These are phyloP conservation scores for Penicillium sp. DNA, from an alignment of 2,329 filamentous ascomycete genomes.

Conservation along the genomic window DNA sequence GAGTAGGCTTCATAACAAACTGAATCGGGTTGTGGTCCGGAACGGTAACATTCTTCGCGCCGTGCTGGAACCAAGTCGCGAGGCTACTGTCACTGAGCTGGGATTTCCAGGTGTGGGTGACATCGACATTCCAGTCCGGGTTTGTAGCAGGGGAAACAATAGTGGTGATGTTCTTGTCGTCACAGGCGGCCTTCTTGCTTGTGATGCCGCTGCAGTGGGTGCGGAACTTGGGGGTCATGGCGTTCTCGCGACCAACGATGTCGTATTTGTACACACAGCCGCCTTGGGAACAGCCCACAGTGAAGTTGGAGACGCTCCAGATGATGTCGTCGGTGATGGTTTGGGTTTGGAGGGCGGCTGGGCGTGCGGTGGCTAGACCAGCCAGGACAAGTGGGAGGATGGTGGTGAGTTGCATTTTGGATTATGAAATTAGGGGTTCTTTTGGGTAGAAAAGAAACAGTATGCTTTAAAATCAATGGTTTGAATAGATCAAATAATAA, in stretches of 20 bases:
- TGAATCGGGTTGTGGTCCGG: neutral
- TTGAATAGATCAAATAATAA: neutral
- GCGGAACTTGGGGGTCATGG: constrained; percentile 35
- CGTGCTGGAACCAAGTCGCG: constrained; percentile 10
- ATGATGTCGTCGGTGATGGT: constrained; percentile 17
- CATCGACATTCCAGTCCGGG: constrained; percentile 29
- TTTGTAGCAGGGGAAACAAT: constrained; percentile 18
- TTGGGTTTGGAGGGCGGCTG: constrained; percentile 14
- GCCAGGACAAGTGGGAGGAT: constrained; percentile 28
- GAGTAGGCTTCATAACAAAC: constrained; percentile 8
- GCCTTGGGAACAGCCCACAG: constrained; percentile 32
- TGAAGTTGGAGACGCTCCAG: constrained; percentile 35
- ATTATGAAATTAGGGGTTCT: neutral
- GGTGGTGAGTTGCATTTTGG: constrained; percentile 31
- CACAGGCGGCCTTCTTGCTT: constrained; percentile 26
- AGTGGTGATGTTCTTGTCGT: constrained; percentile 25
- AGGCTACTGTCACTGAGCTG: constrained; percentile 6
- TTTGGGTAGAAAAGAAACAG: neutral
- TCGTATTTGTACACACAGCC: constrained; percentile 36
- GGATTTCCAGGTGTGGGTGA: constrained; percentile 28
- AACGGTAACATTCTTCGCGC: constrained; percentile 9
- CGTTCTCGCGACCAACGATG: constrained; percentile 25
- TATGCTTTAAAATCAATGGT: neutral
- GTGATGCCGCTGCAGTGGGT: constrained; percentile 34
- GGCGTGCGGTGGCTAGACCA: constrained; percentile 21